Conservation (phyloP, 495 filamentous ascomycete genomes). For the Tuber magnatum region DNA sequence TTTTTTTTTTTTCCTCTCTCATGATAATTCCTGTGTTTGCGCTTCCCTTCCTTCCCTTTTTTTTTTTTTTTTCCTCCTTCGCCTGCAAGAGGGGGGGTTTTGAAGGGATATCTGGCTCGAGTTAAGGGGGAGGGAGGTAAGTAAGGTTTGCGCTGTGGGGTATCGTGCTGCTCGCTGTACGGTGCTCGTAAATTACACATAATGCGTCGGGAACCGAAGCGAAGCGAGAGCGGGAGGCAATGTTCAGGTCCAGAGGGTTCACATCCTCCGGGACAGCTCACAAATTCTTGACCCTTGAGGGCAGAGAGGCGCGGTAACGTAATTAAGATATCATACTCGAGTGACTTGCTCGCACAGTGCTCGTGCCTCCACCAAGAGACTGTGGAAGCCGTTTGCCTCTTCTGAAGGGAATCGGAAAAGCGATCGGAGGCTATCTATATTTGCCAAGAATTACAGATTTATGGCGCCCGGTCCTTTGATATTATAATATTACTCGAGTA, state of each 20-base stretch:
- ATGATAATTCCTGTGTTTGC: not conserved
- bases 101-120: not conserved
- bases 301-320: not conserved
- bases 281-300: not conserved
- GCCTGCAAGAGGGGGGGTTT: not conserved
- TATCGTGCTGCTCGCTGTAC: not conserved
- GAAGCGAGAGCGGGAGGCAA: not conserved
- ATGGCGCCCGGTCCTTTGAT: not conserved
- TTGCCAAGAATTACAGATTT: not conserved
- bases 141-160: not conserved
- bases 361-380: not conserved
- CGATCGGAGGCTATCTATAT: conserved; percentile 1
- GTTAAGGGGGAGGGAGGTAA: not conserved
- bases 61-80: not conserved
- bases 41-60: not conserved
- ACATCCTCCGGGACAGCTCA: not conserved
- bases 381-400: not conserved
- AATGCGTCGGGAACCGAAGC: conserved; percentile 1
- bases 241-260: not conserved
- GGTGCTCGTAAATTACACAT: not conserved
- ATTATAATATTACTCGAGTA: not conserved
- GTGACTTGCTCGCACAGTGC: not conserved
- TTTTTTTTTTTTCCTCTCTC: not conserved
- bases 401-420: not conserved
- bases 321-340: not conserved